These are phyloP conservation scores for Zygnema cylindricum DNA, from an alignment of 139 green algal species.

Conservation along the genomic window DNA sequence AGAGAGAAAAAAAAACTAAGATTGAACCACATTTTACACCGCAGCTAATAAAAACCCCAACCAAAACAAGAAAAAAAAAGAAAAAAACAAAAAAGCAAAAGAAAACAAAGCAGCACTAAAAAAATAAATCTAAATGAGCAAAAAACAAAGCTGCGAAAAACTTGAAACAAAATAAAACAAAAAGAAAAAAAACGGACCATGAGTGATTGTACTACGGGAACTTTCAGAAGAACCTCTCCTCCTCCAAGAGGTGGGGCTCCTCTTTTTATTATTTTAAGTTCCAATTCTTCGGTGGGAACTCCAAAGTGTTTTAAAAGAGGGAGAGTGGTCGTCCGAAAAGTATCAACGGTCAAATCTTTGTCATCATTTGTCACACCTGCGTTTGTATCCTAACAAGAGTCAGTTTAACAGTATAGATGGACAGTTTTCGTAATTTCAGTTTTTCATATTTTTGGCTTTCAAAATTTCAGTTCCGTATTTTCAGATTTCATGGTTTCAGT, in stretches of 20 bases:
- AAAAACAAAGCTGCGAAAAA: not conserved
- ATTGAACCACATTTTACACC: conserved; percentile 1
- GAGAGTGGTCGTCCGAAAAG: conserved; percentile 87
- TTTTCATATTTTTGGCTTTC: too few relatives aligned
- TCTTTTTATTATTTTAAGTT: conserved; percentile 77
- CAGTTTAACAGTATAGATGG: too few relatives aligned
- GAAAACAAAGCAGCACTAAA: not conserved
- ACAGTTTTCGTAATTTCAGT: too few relatives aligned
- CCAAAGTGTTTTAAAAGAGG: conserved; percentile 82
- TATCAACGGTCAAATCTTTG: conserved; percentile 84
- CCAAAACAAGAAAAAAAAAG: not conserved
- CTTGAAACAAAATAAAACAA: not conserved
- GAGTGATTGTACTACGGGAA: conserved; percentile 35
- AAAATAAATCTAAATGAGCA: too few relatives aligned
- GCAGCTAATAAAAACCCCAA: not conserved
- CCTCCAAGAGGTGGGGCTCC: conserved; percentile 83
- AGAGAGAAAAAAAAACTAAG: too few relatives aligned
- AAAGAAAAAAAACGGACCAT: not conserved
- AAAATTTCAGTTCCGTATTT: too few relatives aligned
- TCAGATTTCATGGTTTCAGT: too few relatives aligned
- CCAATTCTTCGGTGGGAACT: conserved; percentile 66
- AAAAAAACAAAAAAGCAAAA: not conserved
- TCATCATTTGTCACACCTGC: conserved; percentile 90
- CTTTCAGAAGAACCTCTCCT: conserved; percentile 80
- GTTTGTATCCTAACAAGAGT: too few relatives aligned